Base-by-base conservation (phyloP, 371 early-diverging fungal genomes). In the Amoeboaphelidium occidentale region DNA sequence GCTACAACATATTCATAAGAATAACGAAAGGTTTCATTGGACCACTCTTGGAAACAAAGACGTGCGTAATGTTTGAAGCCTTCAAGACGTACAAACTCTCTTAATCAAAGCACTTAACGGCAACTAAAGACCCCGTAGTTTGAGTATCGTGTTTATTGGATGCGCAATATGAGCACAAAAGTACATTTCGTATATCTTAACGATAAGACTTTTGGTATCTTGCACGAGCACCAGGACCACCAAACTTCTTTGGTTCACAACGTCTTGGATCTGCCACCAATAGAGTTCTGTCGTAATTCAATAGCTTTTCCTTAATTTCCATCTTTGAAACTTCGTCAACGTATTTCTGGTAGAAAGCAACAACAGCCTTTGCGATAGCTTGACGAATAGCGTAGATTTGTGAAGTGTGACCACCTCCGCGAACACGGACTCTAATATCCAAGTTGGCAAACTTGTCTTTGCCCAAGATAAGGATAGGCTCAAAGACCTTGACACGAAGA, bases 221-320 rank as follows among this genome's bases (percentile, higher is more conserved):
- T 63, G 98, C 92, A 74, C 99, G 89, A 63, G 99, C 99, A 79
- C 98, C 98, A 51, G 81, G 81, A 78, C 99, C 99, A 67, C 97
- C 99, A 70, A 96, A 98, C 79, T 98, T 98, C 96, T 99, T 99
- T 75, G 99, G 92, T 70, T 99, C 99, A 76, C 87, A 86, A 70
- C 97, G 94, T 73, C 99, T 92, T 57, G 98, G 90, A 72, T 98
- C 99, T 55, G 97, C 88, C 55, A 99, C 97, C 50, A 98, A 78
- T 51, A 96, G 85, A 62, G 87, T 83, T 73, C 97, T 91, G 75
- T 98, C 99, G 74, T 88, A 97, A 63, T 76, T 73, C 61, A 89
- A 73, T 50, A 98, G 76, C 53, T 76, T 71, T 57, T 94, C 89
- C 76, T 88, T 89, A 72, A 98, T 83, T 69, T 98, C 97, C 76